Evolutionary conservation across 1,284 basidiomycete species (phyloP), one percentile per base, ranked within the genome.

Genomic region (Cryptococcus depauperatus): DNA sequence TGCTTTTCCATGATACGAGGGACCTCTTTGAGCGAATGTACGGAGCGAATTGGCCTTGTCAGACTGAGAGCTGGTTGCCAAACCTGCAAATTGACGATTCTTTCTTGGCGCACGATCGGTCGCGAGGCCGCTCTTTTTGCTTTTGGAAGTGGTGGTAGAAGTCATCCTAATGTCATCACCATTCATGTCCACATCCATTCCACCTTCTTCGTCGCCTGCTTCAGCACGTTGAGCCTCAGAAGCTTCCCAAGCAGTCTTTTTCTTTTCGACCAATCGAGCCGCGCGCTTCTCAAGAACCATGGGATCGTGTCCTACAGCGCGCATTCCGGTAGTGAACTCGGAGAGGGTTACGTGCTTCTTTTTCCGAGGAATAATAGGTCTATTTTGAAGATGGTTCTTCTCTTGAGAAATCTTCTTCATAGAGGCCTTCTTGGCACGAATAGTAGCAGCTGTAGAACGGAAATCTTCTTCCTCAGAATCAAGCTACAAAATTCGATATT

Each of bases 381-480:
- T 79, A 75, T 91, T 88, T 77, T 88, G 90, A 64, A 84, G 79
- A 43, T 82, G 81, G 72, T 92, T 91, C 73, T 93, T 93, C 58
- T 77, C 78, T 64, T 91, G 87, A 6, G 88, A 85, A 38, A 76
- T 73, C 51, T 85, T 76, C 71, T 89, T 90, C 72, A 88, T 74
- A 48, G 69, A 57, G 3, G 71, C 72, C 64, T 76, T 74, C 48
- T 85, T 80, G 30, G 79, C 75, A 30, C 75, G 71, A 58, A 83
- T 78, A 37, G 82, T 79, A 43, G 79, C 77, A 16, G 77, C 78
- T 2, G 82, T 83, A 63, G 87, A 84, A 19, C 83, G 81, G 58
- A 77, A 74, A 50, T 76, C 76, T 68, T 95, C 90, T 68, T 93
- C 91, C 48, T 95, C 92, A 11, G 89, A 92, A 70, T 91, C 85